Evolutionary conservation across 805 yeast species (phyloP).

Genomic region (Lachancea quebecensis): DNA sequence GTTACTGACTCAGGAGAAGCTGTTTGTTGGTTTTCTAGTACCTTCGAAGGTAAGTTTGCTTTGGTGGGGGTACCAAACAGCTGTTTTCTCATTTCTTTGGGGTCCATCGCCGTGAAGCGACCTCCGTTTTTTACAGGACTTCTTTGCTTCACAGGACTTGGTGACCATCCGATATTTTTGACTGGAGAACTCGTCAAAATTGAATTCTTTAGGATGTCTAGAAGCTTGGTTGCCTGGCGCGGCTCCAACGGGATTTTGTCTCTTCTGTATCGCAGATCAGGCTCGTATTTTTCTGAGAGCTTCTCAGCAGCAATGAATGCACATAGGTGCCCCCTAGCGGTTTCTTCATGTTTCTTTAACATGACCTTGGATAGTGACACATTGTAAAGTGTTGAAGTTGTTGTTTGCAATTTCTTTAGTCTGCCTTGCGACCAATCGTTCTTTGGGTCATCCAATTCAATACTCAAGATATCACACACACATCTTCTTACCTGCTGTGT

Average conservation of each 20-base stretch:
- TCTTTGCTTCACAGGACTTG: conserved; percentile 22
- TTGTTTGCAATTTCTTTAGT: conserved; percentile 22
- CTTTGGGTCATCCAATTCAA: conserved; percentile 11
- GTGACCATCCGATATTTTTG: conserved; percentile 26
- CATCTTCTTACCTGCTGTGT: conserved; percentile 24
- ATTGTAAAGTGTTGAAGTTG: conserved; percentile 37
- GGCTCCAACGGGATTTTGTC: conserved; percentile 55
- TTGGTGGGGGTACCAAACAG: conserved; percentile 27
- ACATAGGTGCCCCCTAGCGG: conserved; percentile 62
- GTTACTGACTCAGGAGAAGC: conserved; percentile 1
- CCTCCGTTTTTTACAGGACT: conserved; percentile 18
- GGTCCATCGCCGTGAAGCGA: conserved; percentile 25
- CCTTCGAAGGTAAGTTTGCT: conserved; percentile 8
- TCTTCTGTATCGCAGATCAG: conserved; percentile 43
- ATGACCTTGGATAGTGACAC: conserved; percentile 47
- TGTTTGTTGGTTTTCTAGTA: conserved; percentile 5
- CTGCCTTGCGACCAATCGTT: conserved; percentile 24
- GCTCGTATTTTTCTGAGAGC: conserved; percentile 34
- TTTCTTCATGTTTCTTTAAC: conserved; percentile 48
- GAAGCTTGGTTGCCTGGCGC: conserved; percentile 34
- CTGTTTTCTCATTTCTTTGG: conserved; percentile 22
- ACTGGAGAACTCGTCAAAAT: conserved; percentile 32
- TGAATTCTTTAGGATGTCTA: conserved; percentile 41
- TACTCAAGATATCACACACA: conserved; percentile 22
- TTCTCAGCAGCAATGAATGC: conserved; percentile 54